Evolutionary conservation across 345 rosid genomes (phyloP).

Genomic region (Viola odorata): DNA sequence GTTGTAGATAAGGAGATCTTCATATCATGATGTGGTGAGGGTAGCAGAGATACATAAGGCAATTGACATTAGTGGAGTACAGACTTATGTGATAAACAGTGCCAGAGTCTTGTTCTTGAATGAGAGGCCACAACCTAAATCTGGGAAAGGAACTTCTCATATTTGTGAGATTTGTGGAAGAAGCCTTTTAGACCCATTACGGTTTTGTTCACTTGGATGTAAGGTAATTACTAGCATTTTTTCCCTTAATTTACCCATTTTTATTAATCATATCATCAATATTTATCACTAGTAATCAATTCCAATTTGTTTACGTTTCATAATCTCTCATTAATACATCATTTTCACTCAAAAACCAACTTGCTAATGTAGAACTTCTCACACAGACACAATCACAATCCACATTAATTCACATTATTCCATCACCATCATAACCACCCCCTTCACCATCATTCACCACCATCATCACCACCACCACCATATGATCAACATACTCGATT

Average conservation of each 20-base stretch:
- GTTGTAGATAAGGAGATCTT: slow-evolving; percentile 70
- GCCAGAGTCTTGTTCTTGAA: slow-evolving; percentile 79
- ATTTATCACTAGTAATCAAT: slow-evolving; percentile 12
- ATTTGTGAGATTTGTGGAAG: slow-evolving; percentile 75
- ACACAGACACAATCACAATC: too few species aligned
- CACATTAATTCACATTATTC: background rate
- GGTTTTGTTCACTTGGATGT: slow-evolving; percentile 93
- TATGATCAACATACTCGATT: background rate
- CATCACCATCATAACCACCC: slow-evolving; percentile 33
- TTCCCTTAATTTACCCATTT: background rate
- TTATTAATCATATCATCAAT: background rate
- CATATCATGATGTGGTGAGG: slow-evolving; percentile 90
- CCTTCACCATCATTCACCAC: slow-evolving; percentile 11
- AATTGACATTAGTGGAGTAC: slow-evolving; percentile 74
- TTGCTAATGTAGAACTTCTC: too few species aligned
- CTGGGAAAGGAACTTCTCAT: slow-evolving; percentile 50
- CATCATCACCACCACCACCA: background rate
- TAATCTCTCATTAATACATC: too few species aligned
- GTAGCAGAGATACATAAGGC: slow-evolving; percentile 68
- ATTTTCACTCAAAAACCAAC: too few species aligned
- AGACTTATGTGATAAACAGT: slow-evolving; percentile 86
- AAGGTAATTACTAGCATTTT: slow-evolving; percentile 37
- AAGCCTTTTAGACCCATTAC: slow-evolving; percentile 73
- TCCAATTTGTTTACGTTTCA: slow-evolving; percentile 5
- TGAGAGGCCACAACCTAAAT: slow-evolving; percentile 73